phyloP scores from a whole-genome alignment of 75 land plant species.

The Adiantum capillusveneris region DNA sequence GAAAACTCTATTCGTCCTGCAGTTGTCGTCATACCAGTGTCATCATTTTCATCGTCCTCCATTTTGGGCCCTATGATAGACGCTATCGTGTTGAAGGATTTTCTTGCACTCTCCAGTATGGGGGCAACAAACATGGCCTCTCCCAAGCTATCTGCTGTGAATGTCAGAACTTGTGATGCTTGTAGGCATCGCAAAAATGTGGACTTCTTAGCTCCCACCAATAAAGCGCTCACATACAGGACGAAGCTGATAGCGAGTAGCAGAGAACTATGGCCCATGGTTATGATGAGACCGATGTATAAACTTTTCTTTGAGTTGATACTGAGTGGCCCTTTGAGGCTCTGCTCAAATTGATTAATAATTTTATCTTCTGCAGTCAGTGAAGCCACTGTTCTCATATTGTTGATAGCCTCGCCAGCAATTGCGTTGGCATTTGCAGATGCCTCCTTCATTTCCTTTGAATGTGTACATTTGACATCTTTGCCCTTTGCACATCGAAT shows the following conservation, averaged over 20 bases:
- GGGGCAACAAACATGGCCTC: background rate
- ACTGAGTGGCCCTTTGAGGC: slow-evolving; percentile 11
- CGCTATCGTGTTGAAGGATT: background rate
- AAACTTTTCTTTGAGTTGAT: background rate
- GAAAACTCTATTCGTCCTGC: slow-evolving; percentile 36
- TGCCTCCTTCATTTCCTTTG: background rate
- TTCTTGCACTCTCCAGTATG: background rate
- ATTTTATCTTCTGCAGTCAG: slow-evolving; percentile 18
- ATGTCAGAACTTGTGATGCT: background rate
- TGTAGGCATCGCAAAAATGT: too few relatives aligned
- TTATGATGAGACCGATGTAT: background rate
- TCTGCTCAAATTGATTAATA: slow-evolving; percentile 8
- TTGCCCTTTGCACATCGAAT: background rate
- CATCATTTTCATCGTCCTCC: background rate
- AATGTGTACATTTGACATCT: background rate
- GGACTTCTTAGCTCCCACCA: too few relatives aligned
- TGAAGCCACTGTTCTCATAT: slow-evolving; percentile 31
- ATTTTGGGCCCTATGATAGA: background rate
- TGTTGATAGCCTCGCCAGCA: slow-evolving; percentile 40
- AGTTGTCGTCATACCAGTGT: background rate
- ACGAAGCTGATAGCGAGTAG: background rate
- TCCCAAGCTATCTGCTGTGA: background rate
- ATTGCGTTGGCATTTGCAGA: slow-evolving; percentile 15
- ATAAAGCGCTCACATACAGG: too few relatives aligned
- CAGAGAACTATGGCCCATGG: background rate